Evolutionary conservation across 192 early-diverging fungal genomes (phyloP).

Genomic region (Lunasporangiospora selenospora): DNA sequence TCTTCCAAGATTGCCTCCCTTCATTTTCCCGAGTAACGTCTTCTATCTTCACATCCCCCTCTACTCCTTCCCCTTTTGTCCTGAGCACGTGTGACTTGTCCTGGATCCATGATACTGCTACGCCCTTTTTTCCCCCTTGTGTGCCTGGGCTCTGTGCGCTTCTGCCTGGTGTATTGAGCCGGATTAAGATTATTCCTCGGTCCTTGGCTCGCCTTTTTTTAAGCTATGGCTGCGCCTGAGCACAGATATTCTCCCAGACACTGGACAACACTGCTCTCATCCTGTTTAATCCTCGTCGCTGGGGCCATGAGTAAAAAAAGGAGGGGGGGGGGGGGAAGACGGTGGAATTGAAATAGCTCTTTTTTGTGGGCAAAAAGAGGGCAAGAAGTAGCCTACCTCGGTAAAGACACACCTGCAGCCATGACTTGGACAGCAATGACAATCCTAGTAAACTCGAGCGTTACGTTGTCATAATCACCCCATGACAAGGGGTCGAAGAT

Average conservation of each 20-base stretch:
- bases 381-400: slow-evolving; percentile 57
- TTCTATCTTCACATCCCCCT: no score
- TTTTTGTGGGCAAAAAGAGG: background rate
- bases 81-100: no score
- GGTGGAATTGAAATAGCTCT: background rate
- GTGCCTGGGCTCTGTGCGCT: background rate
- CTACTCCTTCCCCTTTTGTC: no score
- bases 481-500: slow-evolving; percentile 72
- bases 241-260: no score
- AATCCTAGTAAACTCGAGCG: slow-evolving; percentile 76
- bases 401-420: slow-evolving; percentile 83
- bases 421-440: slow-evolving; percentile 90
- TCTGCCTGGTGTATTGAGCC: background rate
- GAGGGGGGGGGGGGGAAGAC: background rate
- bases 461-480: slow-evolving; percentile 60
- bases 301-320: no score
- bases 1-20: no score
- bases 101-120: no score
- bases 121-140: background rate
- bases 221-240: no score
- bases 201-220: no score
- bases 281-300: no score
- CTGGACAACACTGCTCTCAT: no score
- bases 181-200: slow-evolving; percentile 32
- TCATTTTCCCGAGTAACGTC: no score